Base-by-base conservation (phyloP, 257 asterid genomes). In the Thymus mandschuricus region DNA sequence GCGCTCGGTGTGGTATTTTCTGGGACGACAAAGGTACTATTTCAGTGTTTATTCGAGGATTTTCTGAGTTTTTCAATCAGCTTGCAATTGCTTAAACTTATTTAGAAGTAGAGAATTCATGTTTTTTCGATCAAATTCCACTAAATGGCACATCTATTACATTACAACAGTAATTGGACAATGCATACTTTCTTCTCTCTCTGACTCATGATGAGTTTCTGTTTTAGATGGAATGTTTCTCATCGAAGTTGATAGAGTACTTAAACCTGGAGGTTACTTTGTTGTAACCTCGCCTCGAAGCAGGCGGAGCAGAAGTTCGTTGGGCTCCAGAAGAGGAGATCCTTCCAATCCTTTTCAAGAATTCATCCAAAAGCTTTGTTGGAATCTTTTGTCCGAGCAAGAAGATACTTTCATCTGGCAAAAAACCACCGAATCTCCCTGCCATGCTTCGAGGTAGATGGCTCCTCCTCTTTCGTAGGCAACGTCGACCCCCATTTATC, bases 231-330 rank as follows among this genome's bases (percentile, higher is more conserved):
- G 98, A 56, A 71, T 87, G 75, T 82, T 83, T 68, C 96, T 93
- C 68, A 86, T 91, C 71, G 98, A 93, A 86, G 85, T 86, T 71
- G 99, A 94, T 67, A 91, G 99, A 79, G 73, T 94, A 62, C 95
- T 91, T 81, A 94, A 81, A 84, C 99, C 99, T 2, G 99, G 99
- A 74, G 97, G 97, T 73, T 94, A 91, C 87, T 80, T 94, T 78
- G 97, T 91, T 65, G 78, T 94, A 81, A 94, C 97, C 77, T 88
- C 96, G 58, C 92, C 96, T 49, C 68, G 77, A 76, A 85, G 86
- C 77, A 84, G 79, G 76, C 88, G 73, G 77, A 88, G 84, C 31
- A 87, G 81, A 72, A 78, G 82, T 78, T 49, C 6, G 1, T 5
- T 13, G 13, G 55, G 55, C 10, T 49, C 55, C 55, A 49, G n/a